phyloP scores from a whole-genome alignment of 108 stramenopile genomes.

The Pseudonitzschia multiseries region DNA sequence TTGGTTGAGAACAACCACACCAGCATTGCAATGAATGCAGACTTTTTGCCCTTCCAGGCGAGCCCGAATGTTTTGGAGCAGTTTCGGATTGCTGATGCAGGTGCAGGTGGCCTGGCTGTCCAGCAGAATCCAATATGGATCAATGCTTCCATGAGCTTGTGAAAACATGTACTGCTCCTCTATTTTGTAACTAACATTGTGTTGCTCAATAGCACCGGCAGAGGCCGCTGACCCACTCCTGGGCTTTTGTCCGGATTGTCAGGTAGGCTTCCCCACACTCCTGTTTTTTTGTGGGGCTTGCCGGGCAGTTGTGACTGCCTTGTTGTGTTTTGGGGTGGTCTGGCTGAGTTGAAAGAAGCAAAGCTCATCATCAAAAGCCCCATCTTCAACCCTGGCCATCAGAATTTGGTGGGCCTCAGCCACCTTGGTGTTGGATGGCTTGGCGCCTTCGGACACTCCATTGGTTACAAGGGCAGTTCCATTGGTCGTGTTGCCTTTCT shows the following conservation, averaged over 20 bases:
- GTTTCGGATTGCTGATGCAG: background rate
- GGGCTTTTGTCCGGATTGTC: too few relatives aligned
- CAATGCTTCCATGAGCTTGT: background rate
- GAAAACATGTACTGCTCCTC: too few relatives aligned
- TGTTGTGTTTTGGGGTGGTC: background rate
- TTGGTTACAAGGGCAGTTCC: background rate
- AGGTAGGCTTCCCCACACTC: background rate
- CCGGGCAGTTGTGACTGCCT: background rate
- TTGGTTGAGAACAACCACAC: background rate
- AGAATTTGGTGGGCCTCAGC: background rate
- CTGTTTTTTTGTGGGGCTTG: background rate
- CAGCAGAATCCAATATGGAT: background rate
- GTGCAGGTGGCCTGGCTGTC: background rate
- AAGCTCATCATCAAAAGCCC: background rate
- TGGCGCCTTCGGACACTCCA: too few relatives aligned
- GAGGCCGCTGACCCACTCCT: too few relatives aligned
- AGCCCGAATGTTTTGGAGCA: background rate
- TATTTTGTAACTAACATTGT: too few relatives aligned
- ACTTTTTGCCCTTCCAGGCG: background rate
- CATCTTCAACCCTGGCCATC: background rate
- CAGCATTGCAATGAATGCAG: background rate
- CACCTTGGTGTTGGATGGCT: background rate
- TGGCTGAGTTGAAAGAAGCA: background rate
- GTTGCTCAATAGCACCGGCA: too few relatives aligned
- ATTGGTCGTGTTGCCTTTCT: background rate